phyloP scores from a whole-genome alignment of 1,284 basidiomycete genomes.

The Melampsora americana region DNA sequence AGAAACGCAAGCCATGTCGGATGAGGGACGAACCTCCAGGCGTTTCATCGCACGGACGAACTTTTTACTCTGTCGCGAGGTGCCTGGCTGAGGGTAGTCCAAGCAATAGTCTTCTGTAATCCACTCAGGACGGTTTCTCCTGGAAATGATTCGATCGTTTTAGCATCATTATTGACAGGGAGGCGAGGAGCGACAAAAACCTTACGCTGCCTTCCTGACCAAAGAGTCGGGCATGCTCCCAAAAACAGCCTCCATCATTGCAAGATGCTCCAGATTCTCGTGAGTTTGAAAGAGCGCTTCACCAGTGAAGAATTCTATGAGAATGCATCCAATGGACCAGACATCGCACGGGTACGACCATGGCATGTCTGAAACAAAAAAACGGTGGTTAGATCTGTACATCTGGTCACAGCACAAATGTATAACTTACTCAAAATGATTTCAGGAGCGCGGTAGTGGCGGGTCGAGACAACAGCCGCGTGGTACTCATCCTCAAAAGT shows the following conservation, averaged over 20 bases:
- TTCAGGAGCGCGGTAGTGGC: constrained; percentile 98
- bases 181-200: constrained; percentile 1
- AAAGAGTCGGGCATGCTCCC: constrained; percentile 90
- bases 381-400: not conserved
- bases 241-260: constrained; percentile 99
- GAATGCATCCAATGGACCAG: constrained; percentile 96
- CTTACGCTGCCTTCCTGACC: constrained; percentile 57
- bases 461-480: constrained; percentile 92
- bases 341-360: constrained; percentile 99
- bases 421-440: constrained; percentile 81
- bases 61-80: constrained; percentile 82
- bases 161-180: constrained; percentile 31
- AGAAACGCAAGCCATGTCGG: not conserved
- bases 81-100: constrained; percentile 85
- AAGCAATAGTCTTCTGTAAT: constrained; percentile 79
- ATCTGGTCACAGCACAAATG: not conserved
- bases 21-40: constrained; percentile 62
- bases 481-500: constrained; percentile 99
- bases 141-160: constrained; percentile 51
- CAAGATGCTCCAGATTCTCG: constrained; percentile 96
- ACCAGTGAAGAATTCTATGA: constrained; percentile 97
- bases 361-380: constrained; percentile 67
- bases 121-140: constrained; percentile 79
- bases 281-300: constrained; percentile 91
- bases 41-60: constrained; percentile 83